Base-by-base conservation (phyloP, 2,329 filamentous ascomycete species). In the Diaporthe sp. region DNA sequence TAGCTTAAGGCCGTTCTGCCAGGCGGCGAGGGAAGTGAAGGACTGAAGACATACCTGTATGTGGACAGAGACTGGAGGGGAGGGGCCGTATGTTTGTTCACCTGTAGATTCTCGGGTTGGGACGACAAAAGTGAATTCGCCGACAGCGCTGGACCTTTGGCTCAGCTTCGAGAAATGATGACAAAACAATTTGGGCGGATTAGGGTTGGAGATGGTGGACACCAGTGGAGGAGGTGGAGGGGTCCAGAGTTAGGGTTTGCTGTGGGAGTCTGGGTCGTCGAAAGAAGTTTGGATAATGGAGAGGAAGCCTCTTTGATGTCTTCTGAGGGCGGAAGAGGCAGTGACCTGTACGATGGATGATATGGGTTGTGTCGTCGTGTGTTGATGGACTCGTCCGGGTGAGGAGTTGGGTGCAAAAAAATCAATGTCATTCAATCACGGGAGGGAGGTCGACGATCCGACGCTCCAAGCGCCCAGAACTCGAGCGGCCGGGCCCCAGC, bases 161-260 rank as follows among this genome's bases (percentile, higher is more conserved):
- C 4, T n/a, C 55, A 70, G 65, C 65, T 70, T 28, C 12, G 34
- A 28, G 46, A 39, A 70, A 70, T 70, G 65, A 55, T 70, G 65
- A 70, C 65, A 70, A 70, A 70, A 70, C 65, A 70, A 70, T 70
- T 70, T 70, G 34, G 49, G 6, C 46, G 22, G 49, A 70, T 70
- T 70, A 70, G 65, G 65, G 65, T 70, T 70, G 65, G 65, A 70
- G 65, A 70, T 70, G 65, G 65, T 70, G 65, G 65, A 70, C 65
- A 51, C 65, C 2, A 34, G 22, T 70, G 65, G 65, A 55, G 65
- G 65, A 55, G 65, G 34, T 70, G 65, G 65, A 55, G 65, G 46
- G 65, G 65, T 70, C 65, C 49, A 28, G 49, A 42, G 65, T 55
- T 55, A 28, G 49, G 65, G 34, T 55, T 67, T 4, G 13, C 8